A percentile compares a stretch with the other conserved stretches of the same genome.
These are phyloP conservation scores for Diplodia scrobiculata DNA, from an alignment of 2,329 filamentous ascomycete species.

Conservation along the genomic window DNA sequence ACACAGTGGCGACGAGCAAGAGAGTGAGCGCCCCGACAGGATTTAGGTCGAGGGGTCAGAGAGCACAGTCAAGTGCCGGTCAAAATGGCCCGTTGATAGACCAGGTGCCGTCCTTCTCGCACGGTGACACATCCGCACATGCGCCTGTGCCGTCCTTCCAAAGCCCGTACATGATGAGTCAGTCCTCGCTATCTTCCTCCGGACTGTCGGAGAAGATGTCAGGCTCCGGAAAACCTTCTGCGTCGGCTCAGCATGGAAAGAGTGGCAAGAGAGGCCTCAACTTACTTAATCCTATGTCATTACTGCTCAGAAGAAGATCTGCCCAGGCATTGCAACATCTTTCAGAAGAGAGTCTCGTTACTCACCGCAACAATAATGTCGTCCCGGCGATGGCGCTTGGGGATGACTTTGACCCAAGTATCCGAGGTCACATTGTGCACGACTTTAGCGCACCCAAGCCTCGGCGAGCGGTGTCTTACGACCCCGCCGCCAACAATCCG, in stretches of 20 bases:
- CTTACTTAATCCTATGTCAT: conserved; percentile 62
- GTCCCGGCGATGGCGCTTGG: conserved; percentile 52
- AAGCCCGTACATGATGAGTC: conserved; percentile 24
- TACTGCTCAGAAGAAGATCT: conserved; percentile 60
- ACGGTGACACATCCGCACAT: conserved; percentile 29
- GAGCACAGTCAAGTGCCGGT: conserved; percentile 32
- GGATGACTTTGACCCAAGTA: conserved; percentile 65
- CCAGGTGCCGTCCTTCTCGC: conserved; percentile 18
- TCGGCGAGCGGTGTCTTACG: conserved; percentile 23
- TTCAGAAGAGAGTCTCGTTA: conserved; percentile 56
- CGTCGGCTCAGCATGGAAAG: conserved; percentile 36
- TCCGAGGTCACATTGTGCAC: conserved; percentile 64
- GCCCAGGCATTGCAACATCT: conserved; percentile 52
- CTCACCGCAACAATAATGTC: conserved; percentile 50
- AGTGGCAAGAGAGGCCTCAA: conserved; percentile 56
- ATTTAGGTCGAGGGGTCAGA: conserved; percentile 38
- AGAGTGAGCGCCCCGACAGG: conserved; percentile 38
- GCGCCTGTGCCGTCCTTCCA: neutral
- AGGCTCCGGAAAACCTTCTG: conserved; percentile 34
- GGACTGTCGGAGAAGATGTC: conserved; percentile 39
- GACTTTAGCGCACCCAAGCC: conserved; percentile 64
- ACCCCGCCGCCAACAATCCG: neutral
- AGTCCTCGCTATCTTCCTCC: conserved; percentile 31
- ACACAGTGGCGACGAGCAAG: conserved; percentile 32
- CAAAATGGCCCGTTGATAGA: conserved; percentile 28